Evolutionary conservation across 306 rosid genomes (phyloP).

Genomic region (Acmispon strigosus): DNA sequence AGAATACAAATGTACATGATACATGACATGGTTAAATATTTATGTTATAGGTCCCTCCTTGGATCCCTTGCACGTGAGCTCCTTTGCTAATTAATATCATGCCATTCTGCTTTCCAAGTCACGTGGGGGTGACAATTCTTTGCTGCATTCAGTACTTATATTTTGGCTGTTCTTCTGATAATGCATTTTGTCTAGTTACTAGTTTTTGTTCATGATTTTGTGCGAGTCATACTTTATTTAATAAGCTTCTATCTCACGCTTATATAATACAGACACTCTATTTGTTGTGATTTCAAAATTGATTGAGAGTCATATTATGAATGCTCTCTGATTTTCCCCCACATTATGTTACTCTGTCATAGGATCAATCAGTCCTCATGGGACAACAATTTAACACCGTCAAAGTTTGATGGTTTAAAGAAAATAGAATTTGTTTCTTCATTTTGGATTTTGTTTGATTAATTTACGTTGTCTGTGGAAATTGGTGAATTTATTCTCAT

Average conservation of each 20-base stretch:
- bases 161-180: not conserved
- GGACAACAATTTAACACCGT: too few relatives aligned
- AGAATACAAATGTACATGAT: too few relatives aligned
- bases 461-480: too few relatives aligned
- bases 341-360: too few relatives aligned
- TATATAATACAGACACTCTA: not conserved
- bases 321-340: too few relatives aligned
- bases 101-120: constrained; percentile 53
- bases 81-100: constrained; percentile 33
- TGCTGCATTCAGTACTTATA: not conserved
- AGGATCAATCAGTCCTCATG: too few relatives aligned
- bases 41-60: constrained; percentile 12
- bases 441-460: too few relatives aligned
- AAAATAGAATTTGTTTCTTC: too few relatives aligned
- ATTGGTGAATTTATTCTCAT: too few relatives aligned
- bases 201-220: constrained; percentile 10
- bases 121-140: constrained; percentile 44
- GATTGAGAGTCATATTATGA: not conserved
- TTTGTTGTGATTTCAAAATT: not conserved
- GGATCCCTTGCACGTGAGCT: constrained; percentile 85
- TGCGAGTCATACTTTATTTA: not conserved
- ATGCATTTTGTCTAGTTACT: not conserved
- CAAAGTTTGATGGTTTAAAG: too few relatives aligned
- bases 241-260: too few relatives aligned
- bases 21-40: not conserved